Percentiles rank a stretch among this genome's conserved stretches.
Evolutionary conservation across 257 asterid species (phyloP).

Genomic region (Capsicum pubescens): DNA sequence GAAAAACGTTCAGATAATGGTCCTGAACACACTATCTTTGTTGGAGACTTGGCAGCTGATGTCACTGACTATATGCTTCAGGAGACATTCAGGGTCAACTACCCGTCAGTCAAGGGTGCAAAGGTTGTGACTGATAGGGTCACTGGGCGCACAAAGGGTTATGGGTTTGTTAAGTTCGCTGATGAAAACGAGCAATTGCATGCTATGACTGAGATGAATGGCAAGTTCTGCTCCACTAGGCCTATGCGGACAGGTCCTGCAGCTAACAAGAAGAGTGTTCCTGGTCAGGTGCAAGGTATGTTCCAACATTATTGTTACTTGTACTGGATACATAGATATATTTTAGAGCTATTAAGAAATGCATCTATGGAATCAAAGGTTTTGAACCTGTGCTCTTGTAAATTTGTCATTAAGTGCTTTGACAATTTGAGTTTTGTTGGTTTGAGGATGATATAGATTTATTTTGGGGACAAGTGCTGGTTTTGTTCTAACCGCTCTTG

Average conservation of each 20-base stretch:
- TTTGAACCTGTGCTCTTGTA: constrained; percentile 29
- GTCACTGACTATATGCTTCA: constrained; percentile 89
- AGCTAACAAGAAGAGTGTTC: constrained; percentile 76
- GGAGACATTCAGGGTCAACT: constrained; percentile 80
- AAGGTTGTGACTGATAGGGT: constrained; percentile 86
- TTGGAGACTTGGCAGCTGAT: constrained; percentile 95
- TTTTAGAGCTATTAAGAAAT: constrained; percentile 24
- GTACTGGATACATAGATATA: constrained; percentile 29
- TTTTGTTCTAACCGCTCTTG: constrained; percentile 34
- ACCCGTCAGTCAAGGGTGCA: constrained; percentile 81
- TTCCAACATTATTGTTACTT: constrained; percentile 12
- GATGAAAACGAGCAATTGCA: constrained; percentile 87
- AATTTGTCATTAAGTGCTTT: constrained; percentile 35
- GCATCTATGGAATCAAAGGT: constrained; percentile 3
- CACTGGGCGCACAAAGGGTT: constrained; percentile 90
- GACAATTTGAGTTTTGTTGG: constrained; percentile 44
- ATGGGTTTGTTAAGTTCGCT: constrained; percentile 84
- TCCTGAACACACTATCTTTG: constrained; percentile 80
- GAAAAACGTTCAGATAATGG: constrained; percentile 80
- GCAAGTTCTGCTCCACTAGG: constrained; percentile 85
- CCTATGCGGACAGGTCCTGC: constrained; percentile 97
- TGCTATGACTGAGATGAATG: constrained; percentile 97
- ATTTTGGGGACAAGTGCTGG: constrained; percentile 36
- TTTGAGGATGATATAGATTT: constrained; percentile 40
- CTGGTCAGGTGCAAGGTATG: constrained; percentile 73